Evolutionary conservation across 164 flowering plant genomes (phyloP).

Genomic region (Kalanchoe fedtschenkoi): DNA sequence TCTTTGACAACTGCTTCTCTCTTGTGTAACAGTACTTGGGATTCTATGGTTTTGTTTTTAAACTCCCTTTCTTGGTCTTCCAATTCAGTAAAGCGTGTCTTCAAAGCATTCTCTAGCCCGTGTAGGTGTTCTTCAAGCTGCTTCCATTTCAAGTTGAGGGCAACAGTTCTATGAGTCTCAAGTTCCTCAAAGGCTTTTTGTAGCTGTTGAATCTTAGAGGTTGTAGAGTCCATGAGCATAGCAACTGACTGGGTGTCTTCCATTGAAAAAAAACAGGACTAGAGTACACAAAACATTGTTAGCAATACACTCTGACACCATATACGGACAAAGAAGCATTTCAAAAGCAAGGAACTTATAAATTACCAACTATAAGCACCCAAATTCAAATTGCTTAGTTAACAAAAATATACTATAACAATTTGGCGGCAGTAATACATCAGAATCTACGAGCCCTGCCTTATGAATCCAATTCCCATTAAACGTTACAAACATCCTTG

Average conservation of each 20-base stretch:
- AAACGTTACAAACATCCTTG: too few relatives aligned
- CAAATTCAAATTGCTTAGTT: too few relatives aligned
- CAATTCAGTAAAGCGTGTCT: slow-evolving; percentile 73
- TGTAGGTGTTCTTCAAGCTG: slow-evolving; percentile 92
- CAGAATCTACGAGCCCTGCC: too few relatives aligned
- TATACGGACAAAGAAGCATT: not conserved
- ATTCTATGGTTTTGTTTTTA: slow-evolving; percentile 48
- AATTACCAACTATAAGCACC: not conserved
- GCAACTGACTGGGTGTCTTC: slow-evolving; percentile 63
- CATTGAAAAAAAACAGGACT: slow-evolving; percentile 30
- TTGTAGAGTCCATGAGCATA: slow-evolving; percentile 61
- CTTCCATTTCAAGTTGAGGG: slow-evolving; percentile 91
- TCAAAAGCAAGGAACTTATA: not conserved
- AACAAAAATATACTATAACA: too few relatives aligned
- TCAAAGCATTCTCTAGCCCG: slow-evolving; percentile 85
- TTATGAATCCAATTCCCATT: too few relatives aligned
- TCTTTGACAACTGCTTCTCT: slow-evolving; percentile 71
- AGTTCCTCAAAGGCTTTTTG: slow-evolving; percentile 96
- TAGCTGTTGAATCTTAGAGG: slow-evolving; percentile 86
- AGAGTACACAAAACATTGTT: not conserved
- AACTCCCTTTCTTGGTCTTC: slow-evolving; percentile 81
- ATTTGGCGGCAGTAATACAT: too few relatives aligned
- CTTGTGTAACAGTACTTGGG: slow-evolving; percentile 49
- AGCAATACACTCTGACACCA: not conserved
- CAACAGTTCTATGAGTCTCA: slow-evolving; percentile 73